A percentile compares a stretch with the other conserved stretches of the same genome.
These are phyloP conservation scores for Styphnolobium japonicum DNA, from an alignment of 306 rosid species.

Conservation along the genomic window DNA sequence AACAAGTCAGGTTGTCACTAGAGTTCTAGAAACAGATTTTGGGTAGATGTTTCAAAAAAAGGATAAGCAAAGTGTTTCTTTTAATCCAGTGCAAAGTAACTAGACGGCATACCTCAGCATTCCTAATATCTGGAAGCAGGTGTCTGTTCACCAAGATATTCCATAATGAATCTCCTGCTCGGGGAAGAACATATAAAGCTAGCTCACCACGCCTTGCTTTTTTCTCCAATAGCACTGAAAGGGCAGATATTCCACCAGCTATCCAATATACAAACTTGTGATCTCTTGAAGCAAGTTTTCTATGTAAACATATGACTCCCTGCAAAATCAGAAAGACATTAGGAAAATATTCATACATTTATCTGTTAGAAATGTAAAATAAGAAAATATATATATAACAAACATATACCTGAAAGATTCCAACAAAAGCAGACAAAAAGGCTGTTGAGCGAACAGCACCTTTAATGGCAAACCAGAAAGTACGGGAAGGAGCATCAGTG, in stretches of 20 bases:
- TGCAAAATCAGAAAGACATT: conserved; percentile 38
- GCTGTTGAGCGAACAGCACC: conserved; percentile 83
- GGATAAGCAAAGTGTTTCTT: neutral
- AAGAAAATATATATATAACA: conserved; percentile 4
- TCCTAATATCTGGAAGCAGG: conserved; percentile 76
- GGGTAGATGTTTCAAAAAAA: neutral
- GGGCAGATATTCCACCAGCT: conserved; percentile 83
- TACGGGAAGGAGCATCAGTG: conserved; percentile 76
- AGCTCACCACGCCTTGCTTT: conserved; percentile 91
- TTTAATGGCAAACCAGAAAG: conserved; percentile 72
- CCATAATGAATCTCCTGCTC: conserved; percentile 94
- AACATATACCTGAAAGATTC: conserved; percentile 77
- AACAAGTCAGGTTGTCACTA: neutral
- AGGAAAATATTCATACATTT: conserved; percentile 25
- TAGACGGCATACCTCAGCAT: conserved; percentile 72
- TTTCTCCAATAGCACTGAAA: conserved; percentile 87
- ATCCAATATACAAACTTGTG: conserved; percentile 92
- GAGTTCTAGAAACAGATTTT: neutral
- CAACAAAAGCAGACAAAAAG: conserved; percentile 92
- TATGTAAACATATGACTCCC: conserved; percentile 88
- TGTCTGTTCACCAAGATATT: conserved; percentile 87
- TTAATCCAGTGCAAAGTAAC: neutral
- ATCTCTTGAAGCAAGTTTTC: conserved; percentile 80
- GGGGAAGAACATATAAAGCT: conserved; percentile 96
- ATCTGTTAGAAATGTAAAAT: neutral